Evolutionary conservation across 202 grass and related monocot genomes (phyloP).

Genomic region (Musa balbisiana): DNA sequence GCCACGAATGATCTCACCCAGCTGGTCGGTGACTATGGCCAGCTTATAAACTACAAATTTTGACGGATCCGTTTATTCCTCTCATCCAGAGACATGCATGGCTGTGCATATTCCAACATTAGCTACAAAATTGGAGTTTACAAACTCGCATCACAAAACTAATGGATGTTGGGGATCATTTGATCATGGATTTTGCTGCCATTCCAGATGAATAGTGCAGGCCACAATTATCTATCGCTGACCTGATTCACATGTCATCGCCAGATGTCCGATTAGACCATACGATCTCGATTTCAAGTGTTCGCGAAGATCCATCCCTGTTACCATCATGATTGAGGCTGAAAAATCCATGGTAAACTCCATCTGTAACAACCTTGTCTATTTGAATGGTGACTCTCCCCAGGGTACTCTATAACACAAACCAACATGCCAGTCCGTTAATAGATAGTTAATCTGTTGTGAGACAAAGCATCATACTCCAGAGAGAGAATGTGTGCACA

Average conservation of each 20-base stretch:
- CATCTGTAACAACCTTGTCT: constrained; percentile 88
- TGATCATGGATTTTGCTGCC: not conserved
- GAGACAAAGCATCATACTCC: not conserved
- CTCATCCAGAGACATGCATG: not conserved
- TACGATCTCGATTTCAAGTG: constrained; percentile 92
- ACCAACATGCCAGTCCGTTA: constrained; percentile 1
- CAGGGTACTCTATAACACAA: constrained; percentile 54
- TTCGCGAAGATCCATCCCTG: constrained; percentile 69
- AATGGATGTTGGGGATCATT: not conserved
- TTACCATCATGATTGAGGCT: constrained; percentile 88
- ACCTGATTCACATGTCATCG: constrained; percentile 39
- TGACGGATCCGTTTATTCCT: not conserved
- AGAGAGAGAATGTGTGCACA: not conserved
- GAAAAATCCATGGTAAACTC: constrained; percentile 83
- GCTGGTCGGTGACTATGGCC: too few relatives aligned
- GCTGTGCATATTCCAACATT: constrained; percentile 3
- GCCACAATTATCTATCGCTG: not conserved
- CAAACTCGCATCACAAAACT: not conserved
- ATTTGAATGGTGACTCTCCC: constrained; percentile 95
- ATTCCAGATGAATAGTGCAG: not conserved
- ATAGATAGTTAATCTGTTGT: not conserved
- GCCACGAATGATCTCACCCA: not conserved
- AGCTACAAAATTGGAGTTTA: constrained; percentile 11
- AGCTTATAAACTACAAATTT: not conserved
- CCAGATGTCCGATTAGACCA: constrained; percentile 82